A percentile compares a stretch with the other conserved stretches of the same genome.
Evolutionary conservation across 2,329 filamentous ascomycete genomes (phyloP).

Genomic region (Pseudocercospora pini-densiflorae): DNA sequence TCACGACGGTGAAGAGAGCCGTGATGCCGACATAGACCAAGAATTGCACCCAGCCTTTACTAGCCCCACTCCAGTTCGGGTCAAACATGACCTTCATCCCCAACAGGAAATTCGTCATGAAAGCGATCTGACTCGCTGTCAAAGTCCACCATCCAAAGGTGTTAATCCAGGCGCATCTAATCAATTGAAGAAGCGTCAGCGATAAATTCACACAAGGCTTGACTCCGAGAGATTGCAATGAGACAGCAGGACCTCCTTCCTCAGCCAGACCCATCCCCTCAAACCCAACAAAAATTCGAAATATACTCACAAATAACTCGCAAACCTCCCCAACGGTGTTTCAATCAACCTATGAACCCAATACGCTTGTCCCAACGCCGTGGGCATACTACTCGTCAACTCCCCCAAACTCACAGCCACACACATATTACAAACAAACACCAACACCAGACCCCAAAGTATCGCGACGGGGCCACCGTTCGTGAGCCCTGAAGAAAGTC

Average conservation of each 20-base stretch:
- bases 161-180: constrained; percentile 60
- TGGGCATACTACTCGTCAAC: constrained; percentile 63
- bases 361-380: constrained; percentile 63
- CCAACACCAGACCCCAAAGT: constrained; percentile 61
- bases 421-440: constrained; percentile 55
- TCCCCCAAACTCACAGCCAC: constrained; percentile 62
- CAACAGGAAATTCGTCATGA: constrained; percentile 63
- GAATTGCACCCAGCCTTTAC: constrained; percentile 59
- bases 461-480: constrained; percentile 60
- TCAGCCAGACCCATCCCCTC: background rate
- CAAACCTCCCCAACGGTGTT: constrained; percentile 51
- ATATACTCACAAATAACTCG: constrained; percentile 54
- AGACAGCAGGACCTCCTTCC: too few relatives aligned
- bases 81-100: constrained; percentile 62
- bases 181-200: background rate
- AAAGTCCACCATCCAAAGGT: constrained; percentile 64
- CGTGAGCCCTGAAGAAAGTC: constrained; percentile 56
- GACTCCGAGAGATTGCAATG: background rate
- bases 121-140: constrained; percentile 60
- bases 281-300: background rate
- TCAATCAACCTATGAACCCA: constrained; percentile 56
- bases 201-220: background rate
- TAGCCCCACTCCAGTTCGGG: constrained; percentile 51
- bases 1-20: constrained; percentile 54
- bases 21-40: constrained; percentile 60